Base-by-base conservation (phyloP, 2,329 filamentous ascomycete species). In the Penicillium sp. region DNA sequence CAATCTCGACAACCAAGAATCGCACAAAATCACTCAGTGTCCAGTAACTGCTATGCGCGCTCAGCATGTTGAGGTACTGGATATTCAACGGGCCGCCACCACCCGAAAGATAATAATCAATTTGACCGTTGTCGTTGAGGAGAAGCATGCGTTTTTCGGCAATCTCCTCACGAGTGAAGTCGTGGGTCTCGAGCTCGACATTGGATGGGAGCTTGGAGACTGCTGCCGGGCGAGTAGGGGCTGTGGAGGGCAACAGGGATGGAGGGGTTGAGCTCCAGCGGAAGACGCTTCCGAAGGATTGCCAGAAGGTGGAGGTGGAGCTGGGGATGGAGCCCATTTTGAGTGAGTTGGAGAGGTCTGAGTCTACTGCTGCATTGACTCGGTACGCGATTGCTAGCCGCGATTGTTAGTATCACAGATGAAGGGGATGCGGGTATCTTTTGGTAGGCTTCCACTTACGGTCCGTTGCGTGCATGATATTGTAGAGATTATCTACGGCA, bases 31-130 rank as follows among this genome's bases (percentile, higher is more conserved):
- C 93, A 26, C 76, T 80, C 60, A 86, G 83, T 2, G 82, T 78
- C 93, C 93, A 98, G 68, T 98, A 98, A 65, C 87, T 91, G 49
- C 87, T 89, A 69, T 98, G 93, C 8, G 93, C 93, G 50, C 88
- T 87, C 48, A 98, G 72, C 93, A 98, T 98, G 58, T 95, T 96
- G 32, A 97, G 71, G 65, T 98, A 98, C 69, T 97, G 90, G 22
- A 96, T 89, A 69, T 95, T 93, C 32, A 98, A 74, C 4, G 90
- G 85, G 0, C 93, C 93, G 2, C 87, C 85, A 0, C 88, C 87
- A 7, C 88, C 89, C 43, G 82, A 82, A 43, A 98, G 73, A 61
- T 85, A 94, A 69, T 82, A 98, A 66, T 98, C 93, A 35, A 98
- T 84, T 69, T 98, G 93, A 0, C 90, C 91, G 57, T 97, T 97